Evolutionary conservation across 148 eudicot genomes (phyloP).

Genomic region (Silene uniflora): DNA sequence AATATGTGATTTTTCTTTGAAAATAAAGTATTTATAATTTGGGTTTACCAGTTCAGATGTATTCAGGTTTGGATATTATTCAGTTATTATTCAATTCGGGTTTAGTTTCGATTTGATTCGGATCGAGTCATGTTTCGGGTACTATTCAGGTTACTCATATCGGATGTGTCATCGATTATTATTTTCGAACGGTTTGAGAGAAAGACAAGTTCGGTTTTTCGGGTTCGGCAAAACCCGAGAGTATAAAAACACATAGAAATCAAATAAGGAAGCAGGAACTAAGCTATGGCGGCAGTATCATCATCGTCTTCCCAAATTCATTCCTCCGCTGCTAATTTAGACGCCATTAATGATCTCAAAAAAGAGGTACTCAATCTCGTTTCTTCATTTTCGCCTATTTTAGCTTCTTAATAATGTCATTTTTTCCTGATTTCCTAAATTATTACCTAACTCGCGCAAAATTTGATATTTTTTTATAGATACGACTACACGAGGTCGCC

Average conservation of each 20-base stretch:
- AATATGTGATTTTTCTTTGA: too few species aligned
- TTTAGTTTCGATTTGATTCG: too few species aligned
- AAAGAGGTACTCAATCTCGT: conserved; percentile 12
- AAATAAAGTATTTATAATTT: too few species aligned
- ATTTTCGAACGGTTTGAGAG: too few species aligned
- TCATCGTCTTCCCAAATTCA: conserved; percentile 17
- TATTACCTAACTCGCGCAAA: neutral
- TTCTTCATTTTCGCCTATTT: neutral
- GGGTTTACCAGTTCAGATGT: too few species aligned
- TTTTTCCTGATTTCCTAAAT: neutral
- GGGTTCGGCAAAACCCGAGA: too few species aligned
- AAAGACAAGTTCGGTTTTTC: too few species aligned
- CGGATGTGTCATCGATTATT: too few species aligned
- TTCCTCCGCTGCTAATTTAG: conserved; percentile 5
- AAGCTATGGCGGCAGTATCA: conserved; percentile 18
- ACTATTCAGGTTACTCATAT: too few species aligned
- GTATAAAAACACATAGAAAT: neutral
- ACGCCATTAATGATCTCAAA: conserved; percentile 9
- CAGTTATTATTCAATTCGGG: too few species aligned
- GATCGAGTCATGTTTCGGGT: too few species aligned
- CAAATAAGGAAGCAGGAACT: neutral
- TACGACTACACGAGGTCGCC: conserved; percentile 63
- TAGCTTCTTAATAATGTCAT: neutral
- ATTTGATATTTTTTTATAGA: conserved; percentile 28
- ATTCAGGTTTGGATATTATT: too few species aligned